These are phyloP conservation scores for Camelina sativa DNA, from an alignment of 345 rosid genomes.

Conservation along the genomic window DNA sequence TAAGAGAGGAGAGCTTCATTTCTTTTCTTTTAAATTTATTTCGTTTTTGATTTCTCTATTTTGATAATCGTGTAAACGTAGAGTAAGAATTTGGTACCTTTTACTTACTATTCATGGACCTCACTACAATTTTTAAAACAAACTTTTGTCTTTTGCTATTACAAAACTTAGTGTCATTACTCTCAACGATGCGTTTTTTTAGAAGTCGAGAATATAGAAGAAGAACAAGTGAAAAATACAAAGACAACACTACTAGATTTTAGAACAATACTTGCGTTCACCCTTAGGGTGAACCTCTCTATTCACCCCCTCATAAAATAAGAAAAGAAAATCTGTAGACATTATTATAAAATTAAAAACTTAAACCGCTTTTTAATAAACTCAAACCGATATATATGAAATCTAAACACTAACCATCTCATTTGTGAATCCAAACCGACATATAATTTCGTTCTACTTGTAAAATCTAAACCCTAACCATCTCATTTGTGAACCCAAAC, in stretches of 20 bases:
- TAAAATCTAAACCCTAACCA: no score
- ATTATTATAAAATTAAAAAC: no score
- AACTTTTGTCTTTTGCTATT: constrained; percentile 18
- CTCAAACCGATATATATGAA: no score
- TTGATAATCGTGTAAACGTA: constrained; percentile 39
- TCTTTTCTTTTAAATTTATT: constrained; percentile 23
- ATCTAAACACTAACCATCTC: no score
- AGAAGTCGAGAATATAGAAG: not conserved
- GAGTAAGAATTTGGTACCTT: constrained; percentile 32
- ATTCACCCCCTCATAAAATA: no score
- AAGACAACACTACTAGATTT: not conserved
- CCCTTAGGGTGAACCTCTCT: no score
- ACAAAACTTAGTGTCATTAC: constrained; percentile 14
- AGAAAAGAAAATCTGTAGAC: no score
- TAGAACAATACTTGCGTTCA: no score
- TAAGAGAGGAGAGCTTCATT: constrained; percentile 15
- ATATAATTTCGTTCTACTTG: no score
- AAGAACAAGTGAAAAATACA: not conserved
- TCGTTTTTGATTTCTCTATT: constrained; percentile 27
- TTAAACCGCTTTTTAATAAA: no score
- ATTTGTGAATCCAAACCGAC: no score
- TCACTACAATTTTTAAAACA: constrained; percentile 27
- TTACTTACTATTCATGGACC: constrained; percentile 35
- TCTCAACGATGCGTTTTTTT: constrained; percentile 4
- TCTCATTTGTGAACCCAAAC: no score